Base-by-base conservation (phyloP, 2,329 filamentous ascomycete genomes). In the Dothistroma septosporum region DNA sequence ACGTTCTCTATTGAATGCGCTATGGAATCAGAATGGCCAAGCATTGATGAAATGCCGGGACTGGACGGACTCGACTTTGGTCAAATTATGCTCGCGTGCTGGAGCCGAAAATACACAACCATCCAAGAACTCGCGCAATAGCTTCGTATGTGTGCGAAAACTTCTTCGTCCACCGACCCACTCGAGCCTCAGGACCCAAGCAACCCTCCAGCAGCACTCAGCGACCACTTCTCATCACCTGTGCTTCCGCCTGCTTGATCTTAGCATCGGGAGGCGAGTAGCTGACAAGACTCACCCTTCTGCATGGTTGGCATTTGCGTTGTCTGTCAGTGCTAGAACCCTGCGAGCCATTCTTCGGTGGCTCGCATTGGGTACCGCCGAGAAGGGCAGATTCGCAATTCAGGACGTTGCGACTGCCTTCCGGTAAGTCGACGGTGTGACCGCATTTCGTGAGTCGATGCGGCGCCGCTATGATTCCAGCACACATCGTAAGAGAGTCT, bases 21-120 rank as follows among this genome's bases (percentile, higher is more conserved):
- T n/a, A 53, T 56, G 32, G 55, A 63, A 55, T 22, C 58, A 31
- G 52, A 63, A n/a, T 61, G 59, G 59, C 61, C 59, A 57, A 57
- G 19, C 53, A n/a, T 24, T 12, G 59, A 59, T 50, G 41, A 57
- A 16, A 46, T 63, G 33, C 61, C 61, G 21, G 19, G 59, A 31
- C 21, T 63, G 53, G 41, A 53, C 41, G 61, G 59, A 28, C 59
- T 59, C 24, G 48, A 57, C 35, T 57, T 41, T 54, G 61, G 55
- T 35, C 52, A 57, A 55, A 41, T 55, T 19, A 44, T 63, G 52
- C 48, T 50, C 9, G 58, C 58, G n/a, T 63, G 61, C 55, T 63
- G 58, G 61, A 22, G 52, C 32, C n/a, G 50, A 32, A 28, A 37
- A 57, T 61, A 63, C 53, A 57, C 46, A 19, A 53, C 31, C 56